Evolutionary conservation across 129 eudicot genomes (phyloP).

Genomic region (Flaveria bidentis): DNA sequence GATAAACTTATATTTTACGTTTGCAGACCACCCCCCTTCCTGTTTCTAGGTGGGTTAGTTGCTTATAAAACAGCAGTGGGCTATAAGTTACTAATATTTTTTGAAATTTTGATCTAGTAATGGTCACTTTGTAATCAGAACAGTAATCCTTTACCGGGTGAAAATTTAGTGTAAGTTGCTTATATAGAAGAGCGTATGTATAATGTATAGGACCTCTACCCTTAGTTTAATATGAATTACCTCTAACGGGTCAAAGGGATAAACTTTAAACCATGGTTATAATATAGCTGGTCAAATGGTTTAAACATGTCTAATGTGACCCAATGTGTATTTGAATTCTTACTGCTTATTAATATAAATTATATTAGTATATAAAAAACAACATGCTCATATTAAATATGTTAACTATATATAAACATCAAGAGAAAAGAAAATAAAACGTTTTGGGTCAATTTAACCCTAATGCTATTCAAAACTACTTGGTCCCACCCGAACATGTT

Average conservation of each 20-base stretch:
- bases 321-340: background rate
- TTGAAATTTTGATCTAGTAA: background rate
- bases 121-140: constrained; percentile 5
- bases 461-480: background rate
- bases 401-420: background rate
- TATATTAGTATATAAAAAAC: background rate
- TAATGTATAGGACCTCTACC: background rate
- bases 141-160: background rate
- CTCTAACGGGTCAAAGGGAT: constrained; percentile 6
- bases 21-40: no score
- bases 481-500: background rate
- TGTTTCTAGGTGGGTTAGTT: no score
- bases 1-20: no score
- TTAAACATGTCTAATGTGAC: background rate
- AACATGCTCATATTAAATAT: background rate
- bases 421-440: background rate
- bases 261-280: background rate
- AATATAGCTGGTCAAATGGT: background rate
- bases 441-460: background rate
- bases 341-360: background rate
- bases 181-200: background rate
- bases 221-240: background rate
- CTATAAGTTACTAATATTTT: background rate
- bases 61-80: background rate
- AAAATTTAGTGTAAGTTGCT: background rate